A percentile compares a stretch with the other conserved stretches of the same genome.
phyloP scores from a whole-genome alignment of 257 asterid genomes.

The Asclepias syriaca region DNA sequence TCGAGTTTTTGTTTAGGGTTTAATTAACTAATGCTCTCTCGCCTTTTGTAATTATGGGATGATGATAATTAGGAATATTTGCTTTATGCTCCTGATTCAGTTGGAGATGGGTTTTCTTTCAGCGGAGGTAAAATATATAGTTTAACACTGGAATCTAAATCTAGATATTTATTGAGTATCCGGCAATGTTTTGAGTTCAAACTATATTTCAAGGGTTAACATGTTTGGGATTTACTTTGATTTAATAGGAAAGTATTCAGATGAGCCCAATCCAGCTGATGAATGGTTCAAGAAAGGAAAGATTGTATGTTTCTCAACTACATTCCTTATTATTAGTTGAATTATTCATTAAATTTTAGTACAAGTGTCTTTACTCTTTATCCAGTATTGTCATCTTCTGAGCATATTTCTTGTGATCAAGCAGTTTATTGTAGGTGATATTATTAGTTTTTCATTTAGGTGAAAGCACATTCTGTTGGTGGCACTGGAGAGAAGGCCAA shows the following conservation, averaged over 20 bases:
- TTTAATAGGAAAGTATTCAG: constrained; percentile 78
- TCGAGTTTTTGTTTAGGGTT: background rate
- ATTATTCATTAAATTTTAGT: background rate
- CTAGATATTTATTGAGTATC: background rate
- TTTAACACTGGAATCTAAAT: background rate
- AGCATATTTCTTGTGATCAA: background rate
- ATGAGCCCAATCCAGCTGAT: constrained; percentile 81
- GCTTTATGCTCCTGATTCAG: constrained; percentile 71
- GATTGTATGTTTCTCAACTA: constrained; percentile 32
- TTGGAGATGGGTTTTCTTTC: constrained; percentile 89
- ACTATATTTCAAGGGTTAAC: background rate
- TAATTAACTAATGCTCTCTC: background rate
- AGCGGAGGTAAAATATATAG: constrained; percentile 62
- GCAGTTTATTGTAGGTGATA: background rate
- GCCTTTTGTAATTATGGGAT: background rate
- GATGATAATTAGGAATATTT: constrained; percentile 58
- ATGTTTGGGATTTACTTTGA: background rate
- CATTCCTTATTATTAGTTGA: background rate
- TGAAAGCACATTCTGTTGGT: constrained; percentile 75
- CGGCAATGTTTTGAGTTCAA: background rate
- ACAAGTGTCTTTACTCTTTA: background rate
- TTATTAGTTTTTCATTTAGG: constrained; percentile 28
- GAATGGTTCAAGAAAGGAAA: constrained; percentile 83
- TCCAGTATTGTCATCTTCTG: background rate
- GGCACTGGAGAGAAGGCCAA: constrained; percentile 90